These are phyloP conservation scores for Paramyrothecium roridum DNA, from an alignment of 2,329 filamentous ascomycete species.

Conservation along the genomic window DNA sequence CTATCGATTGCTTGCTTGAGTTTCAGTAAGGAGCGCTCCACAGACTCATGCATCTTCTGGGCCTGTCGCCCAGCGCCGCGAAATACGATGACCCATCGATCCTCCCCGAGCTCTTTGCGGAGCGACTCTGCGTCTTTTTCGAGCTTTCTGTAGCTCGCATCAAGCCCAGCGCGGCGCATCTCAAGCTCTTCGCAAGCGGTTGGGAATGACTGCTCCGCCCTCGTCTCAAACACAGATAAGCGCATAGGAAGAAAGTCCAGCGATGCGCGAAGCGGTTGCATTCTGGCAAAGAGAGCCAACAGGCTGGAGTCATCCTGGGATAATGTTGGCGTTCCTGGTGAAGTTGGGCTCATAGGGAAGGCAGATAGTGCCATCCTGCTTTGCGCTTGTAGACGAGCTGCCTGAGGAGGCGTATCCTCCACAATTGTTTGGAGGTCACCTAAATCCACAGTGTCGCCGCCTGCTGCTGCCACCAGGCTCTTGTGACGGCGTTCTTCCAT, in stretches of 20 bases:
- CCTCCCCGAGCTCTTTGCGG: slow-evolving; percentile 86
- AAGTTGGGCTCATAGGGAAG: slow-evolving; percentile 61
- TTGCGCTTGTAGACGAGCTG: slow-evolving; percentile 49
- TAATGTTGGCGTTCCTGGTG: slow-evolving; percentile 52
- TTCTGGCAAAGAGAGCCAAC: slow-evolving; percentile 85
- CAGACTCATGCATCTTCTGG: slow-evolving; percentile 94
- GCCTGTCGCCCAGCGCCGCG: slow-evolving; percentile 88
- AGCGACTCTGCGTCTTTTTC: slow-evolving; percentile 88
- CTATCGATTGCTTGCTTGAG: slow-evolving; percentile 76
- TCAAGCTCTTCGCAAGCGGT: slow-evolving; percentile 88
- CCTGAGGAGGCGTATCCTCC: slow-evolving; percentile 70
- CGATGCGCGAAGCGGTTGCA: slow-evolving; percentile 90
- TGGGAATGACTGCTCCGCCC: slow-evolving; percentile 77
- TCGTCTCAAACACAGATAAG: slow-evolving; percentile 77
- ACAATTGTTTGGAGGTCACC: slow-evolving; percentile 90
- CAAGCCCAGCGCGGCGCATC: slow-evolving; percentile 68
- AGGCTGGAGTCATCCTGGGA: slow-evolving; percentile 83
- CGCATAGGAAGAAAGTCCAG: slow-evolving; percentile 96
- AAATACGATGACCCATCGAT: slow-evolving; percentile 95
- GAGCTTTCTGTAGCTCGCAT: slow-evolving; percentile 83
- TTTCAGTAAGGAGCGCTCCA: slow-evolving; percentile 81
- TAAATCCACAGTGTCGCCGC: slow-evolving; percentile 71
- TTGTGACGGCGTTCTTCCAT: slow-evolving; percentile 96
- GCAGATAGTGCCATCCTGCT: slow-evolving; percentile 67
- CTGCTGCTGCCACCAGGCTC: slow-evolving; percentile 60